Base-by-base conservation (phyloP, 176 grass and related monocot species). In the Aegilops longissima region DNA sequence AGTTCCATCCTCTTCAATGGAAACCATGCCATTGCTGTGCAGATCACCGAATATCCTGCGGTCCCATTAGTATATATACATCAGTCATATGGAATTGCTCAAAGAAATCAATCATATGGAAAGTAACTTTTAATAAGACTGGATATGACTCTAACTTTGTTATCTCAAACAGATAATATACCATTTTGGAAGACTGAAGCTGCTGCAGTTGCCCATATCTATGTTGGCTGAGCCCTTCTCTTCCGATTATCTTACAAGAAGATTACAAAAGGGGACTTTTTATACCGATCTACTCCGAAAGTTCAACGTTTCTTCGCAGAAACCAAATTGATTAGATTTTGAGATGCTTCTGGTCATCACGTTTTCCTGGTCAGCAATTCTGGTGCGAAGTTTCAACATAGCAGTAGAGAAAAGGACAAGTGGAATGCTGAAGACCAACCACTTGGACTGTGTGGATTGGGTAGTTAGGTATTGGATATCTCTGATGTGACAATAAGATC, bases 161-260 rank as follows among this genome's bases (percentile, higher is more conserved):
- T 73, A 1, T 47, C 70, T 47, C 40, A 24, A 76, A 14, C 44
- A 20, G 73, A 76, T 76, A 45, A 18, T 16, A n/a, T 88, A 84
- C 89, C 85, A 76, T 23, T 80, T 91, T 38, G 61, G 47, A 80
- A 73, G 34, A 62, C 45, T 3, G 61, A 87, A 76, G 77, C 89
- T 88, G 76, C 3, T 77, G 89, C 85, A 77, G 81, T 87, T 91
- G n/a, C 89, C 89, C 89, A 91, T 91, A 12, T 39, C 69, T 84
- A 56, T 61, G 61, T 29, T 29, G 51, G 35, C 72, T 5, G 54
- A 80, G 80, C 40, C 59, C 33, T 83, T 66, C 74, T 21, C 61
- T 75, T 76, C 6, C 66, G 38, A 80, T 23, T 21, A 75, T 76
- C 76, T 59, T 51, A 76, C 39, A 12, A 59, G 61, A 70, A 75